Evolutionary conservation across 768 basidiomycete genomes (phyloP).

Genomic region (Leucocoprinus leucothites): DNA sequence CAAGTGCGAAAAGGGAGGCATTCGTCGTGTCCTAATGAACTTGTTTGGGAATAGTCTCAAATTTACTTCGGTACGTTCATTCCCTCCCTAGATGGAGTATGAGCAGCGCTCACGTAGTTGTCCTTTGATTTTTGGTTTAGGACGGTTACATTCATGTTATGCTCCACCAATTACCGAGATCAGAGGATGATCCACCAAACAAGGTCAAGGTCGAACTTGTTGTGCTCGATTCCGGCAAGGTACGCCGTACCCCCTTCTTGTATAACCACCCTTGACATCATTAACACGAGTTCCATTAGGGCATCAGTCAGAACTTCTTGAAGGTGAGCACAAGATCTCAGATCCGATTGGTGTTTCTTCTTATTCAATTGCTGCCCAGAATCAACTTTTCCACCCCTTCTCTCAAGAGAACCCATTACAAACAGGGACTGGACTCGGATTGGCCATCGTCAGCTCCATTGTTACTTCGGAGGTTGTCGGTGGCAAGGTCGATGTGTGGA

Average conservation of each 20-base stretch:
- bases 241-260: slow-evolving; percentile 19
- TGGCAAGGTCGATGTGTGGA: slow-evolving; percentile 93
- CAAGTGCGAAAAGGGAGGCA: slow-evolving; percentile 89
- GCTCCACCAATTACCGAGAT: slow-evolving; percentile 67
- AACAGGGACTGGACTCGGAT: slow-evolving; percentile 88
- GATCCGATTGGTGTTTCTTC: not conserved
- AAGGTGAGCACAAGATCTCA: slow-evolving; percentile 45
- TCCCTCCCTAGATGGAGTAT: not conserved
- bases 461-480: slow-evolving; percentile 80
- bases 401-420: slow-evolving; percentile 95
- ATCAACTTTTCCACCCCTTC: slow-evolving; percentile 95
- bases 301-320: slow-evolving; percentile 90
- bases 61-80: slow-evolving; percentile 69
- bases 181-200: slow-evolving; percentile 48
- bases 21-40: slow-evolving; percentile 92
- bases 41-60: slow-evolving; percentile 92
- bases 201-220: slow-evolving; percentile 77
- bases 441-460: slow-evolving; percentile 94
- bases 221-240: slow-evolving; percentile 90
- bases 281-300: slow-evolving; percentile 33
- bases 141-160: slow-evolving; percentile 86
- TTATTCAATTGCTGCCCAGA: slow-evolving; percentile 36
- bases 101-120: not conserved
- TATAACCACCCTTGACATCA: not conserved
- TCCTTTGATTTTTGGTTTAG: slow-evolving; percentile 30